Base-by-base conservation (phyloP, 1,284 basidiomycete species). In the Malassezia dermatis region DNA sequence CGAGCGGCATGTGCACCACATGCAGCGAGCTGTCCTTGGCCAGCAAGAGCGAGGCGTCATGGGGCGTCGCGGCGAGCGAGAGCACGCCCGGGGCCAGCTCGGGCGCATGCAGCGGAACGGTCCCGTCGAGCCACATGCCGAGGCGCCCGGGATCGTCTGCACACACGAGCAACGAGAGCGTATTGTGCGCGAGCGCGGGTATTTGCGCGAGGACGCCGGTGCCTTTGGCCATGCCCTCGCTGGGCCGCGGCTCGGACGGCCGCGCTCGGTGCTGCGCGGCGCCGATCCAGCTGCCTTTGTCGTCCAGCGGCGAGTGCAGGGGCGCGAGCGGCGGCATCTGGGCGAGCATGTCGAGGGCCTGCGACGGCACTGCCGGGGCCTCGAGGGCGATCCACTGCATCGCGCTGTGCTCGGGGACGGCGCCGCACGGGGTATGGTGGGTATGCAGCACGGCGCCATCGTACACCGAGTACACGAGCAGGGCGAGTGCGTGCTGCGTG, bases 341-440 rank as follows among this genome's bases (percentile, higher is more conserved):
- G 3, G 10, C 21, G 13, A 57, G 49, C 44, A 57, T 57, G 13
- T 27, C 13, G 21, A 52, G 44, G 15, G 55, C 49, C 31, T 57
- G 55, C 37, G 50, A 52, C n/a, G 42, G 30, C 11, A 39, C 19
- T 0, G 24, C 10, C 1, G 21, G 19, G 5, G 13, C 30, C 10
- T 30, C 30, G 11, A 48, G 2, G 0, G 39, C 30, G 5, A 57
- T 23, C 55, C 55, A 57, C 5, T 26, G 31, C 49, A 52, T 17
- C 15, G 31, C 27, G 23, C 35, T 21, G 13, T 21, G 23, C 17
- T 23, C 15, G 5, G 21, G 17, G 1, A 21, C n/a, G 19, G 21
- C 21, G 13, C 27, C 13, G 15, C 19, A 28, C 13, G 35, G 51
- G 26, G 28, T 8, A 23, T 19, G 19, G n/a, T 21, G 43, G 26